Base-by-base conservation (phyloP, 2,329 filamentous ascomycete genomes). In the Mycosphaerelloides madeirae region DNA sequence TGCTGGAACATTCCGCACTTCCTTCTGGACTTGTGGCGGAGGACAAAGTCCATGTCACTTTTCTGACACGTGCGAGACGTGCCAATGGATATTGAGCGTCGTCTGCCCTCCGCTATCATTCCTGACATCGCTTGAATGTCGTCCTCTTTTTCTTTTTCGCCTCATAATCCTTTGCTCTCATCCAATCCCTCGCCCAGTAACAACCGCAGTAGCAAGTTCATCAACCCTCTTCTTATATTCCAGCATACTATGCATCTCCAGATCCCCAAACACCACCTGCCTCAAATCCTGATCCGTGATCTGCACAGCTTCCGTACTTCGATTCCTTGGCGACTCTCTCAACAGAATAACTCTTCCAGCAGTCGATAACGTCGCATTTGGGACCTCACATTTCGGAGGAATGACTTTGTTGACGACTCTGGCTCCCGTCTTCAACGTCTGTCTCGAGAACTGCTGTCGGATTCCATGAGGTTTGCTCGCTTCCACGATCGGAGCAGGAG, bases 231-330 rank as follows among this genome's bases (percentile, higher is more conserved):
- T 77, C 12, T 79, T 79, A 65, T 95, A 95, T 15, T 93, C 60
- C 47, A 72, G 79, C 88, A 95, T 94, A 55, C 81, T 74, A 68
- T 94, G 88, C 62, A 81, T 84, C 33, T 87, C 71, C 0, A 86
- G 85, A 62, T 95, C 87, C 0, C 88, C 88, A 77, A 88, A 95
- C 3, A 95, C 73, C 0, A 89, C 76, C 1, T 73, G 75, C 18
- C 84, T 71, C 39, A 95, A 65, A 59, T 85, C 73, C 33, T 83
- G 78, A 52, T 93, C 85, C 0, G 71, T 77, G 7, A 83, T 77
- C 8, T 81, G 75, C 49, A 83, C 82, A 2, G 86, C 86, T 36
- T 85, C 77, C 0, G 89, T 77, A 61, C 72, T 75, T 52, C 70
- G 69, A 48, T 63, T 67, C 16, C 60, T 65, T 0, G 67, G 53